Conservation (phyloP, 2,329 filamentous ascomycete species). For the Venturia pyrina region DNA sequence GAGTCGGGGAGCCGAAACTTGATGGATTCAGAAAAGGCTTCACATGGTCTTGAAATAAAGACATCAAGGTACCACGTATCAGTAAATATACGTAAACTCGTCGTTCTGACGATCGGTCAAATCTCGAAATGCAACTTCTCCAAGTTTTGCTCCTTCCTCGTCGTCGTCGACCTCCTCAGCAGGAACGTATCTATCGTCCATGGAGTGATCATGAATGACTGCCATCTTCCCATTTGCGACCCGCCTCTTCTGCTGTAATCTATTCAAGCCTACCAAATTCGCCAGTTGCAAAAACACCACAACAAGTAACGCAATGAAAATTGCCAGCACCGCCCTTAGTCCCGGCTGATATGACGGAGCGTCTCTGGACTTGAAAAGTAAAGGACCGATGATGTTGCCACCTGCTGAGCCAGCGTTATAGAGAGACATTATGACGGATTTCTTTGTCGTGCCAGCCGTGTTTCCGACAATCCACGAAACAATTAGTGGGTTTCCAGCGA, state of each 20-base stretch:
- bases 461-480: constrained; percentile 62
- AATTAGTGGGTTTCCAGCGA: constrained; percentile 54
- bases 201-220: constrained; percentile 49
- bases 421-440: constrained; percentile 52
- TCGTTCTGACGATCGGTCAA: constrained; percentile 57
- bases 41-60: too few relatives aligned
- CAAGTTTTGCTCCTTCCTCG: constrained; percentile 21
- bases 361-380: constrained; percentile 54
- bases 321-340: constrained; percentile 41
- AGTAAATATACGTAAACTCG: constrained; percentile 53
- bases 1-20: too few relatives aligned
- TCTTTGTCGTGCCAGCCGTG: constrained; percentile 58
- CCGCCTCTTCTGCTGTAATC: constrained; percentile 43
- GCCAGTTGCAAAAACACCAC: constrained; percentile 44
- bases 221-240: constrained; percentile 52
- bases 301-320: constrained; percentile 44
- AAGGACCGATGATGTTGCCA: constrained; percentile 58
- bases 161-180: constrained; percentile 15
- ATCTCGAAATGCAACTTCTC: constrained; percentile 47
- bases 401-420: constrained; percentile 53
- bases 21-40: not conserved
- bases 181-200: constrained; percentile 42
- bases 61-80: not conserved
- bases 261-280: constrained; percentile 48
- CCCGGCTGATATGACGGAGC: constrained; percentile 26